Evolutionary conservation across 1,139 yeast species (phyloP).

Genomic region (Candida sp.): DNA sequence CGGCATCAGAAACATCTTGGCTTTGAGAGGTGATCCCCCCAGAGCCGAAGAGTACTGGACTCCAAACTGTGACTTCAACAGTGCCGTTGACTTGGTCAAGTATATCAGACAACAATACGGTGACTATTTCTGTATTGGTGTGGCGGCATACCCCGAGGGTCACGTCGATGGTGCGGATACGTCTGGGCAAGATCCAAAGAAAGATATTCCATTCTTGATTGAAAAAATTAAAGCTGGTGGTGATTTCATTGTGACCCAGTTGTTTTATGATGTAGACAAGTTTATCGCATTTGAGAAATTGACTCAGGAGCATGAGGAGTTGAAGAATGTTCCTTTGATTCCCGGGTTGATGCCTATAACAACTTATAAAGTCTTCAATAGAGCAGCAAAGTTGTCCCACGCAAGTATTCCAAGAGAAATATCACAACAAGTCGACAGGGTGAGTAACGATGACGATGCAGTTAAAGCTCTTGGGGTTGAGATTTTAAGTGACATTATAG

Average conservation of each 20-base stretch:
- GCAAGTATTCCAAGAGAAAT: conserved; percentile 73
- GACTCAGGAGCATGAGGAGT: conserved; percentile 38
- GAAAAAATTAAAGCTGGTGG: conserved; percentile 54
- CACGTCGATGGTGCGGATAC: conserved; percentile 84
- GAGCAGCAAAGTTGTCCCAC: conserved; percentile 91
- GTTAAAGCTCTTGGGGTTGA: conserved; percentile 88
- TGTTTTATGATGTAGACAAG: conserved; percentile 47
- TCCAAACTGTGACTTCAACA: conserved; percentile 59
- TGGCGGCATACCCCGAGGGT: conserved; percentile 97
- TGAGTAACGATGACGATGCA: conserved; percentile 78
- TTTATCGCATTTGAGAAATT: conserved; percentile 42
- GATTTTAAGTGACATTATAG: conserved; percentile 66
- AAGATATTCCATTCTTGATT: conserved; percentile 74
- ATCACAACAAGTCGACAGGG: conserved; percentile 50
- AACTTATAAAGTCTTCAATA: conserved; percentile 80
- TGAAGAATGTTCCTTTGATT: conserved; percentile 58
- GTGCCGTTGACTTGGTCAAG: conserved; percentile 83
- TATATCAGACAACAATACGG: conserved; percentile 75
- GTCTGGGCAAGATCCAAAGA: conserved; percentile 59
- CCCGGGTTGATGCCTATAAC: conserved; percentile 99
- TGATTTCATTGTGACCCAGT: conserved; percentile 48
- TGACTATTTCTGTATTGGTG: conserved; percentile 84
- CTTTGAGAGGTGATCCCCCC: conserved; percentile 96
- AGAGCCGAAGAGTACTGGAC: conserved; percentile 75
- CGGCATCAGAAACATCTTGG: conserved; percentile 88